Evolutionary conservation across 2,329 filamentous ascomycete species (phyloP), one percentile per base, ranked within the genome.

Genomic region (Curvularia sp.): DNA sequence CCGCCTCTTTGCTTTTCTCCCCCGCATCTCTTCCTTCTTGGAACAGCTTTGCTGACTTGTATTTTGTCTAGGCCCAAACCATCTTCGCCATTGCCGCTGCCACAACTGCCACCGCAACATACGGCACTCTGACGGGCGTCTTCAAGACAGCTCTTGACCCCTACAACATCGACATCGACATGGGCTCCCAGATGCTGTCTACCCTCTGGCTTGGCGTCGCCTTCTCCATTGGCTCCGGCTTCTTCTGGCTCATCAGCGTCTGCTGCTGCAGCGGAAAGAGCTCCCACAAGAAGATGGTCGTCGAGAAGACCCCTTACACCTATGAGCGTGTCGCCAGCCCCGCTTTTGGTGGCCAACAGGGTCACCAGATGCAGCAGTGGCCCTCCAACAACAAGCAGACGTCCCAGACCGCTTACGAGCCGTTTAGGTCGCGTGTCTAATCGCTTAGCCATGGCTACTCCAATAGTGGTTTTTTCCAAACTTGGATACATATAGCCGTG

Each of bases 221-320:
- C 28, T 93, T 96, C 74, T 89, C 89, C 61, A 75, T 95, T 33
- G 91, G 78, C 42, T 89, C 90, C 7, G 87, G 86, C 64, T 79
- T 97, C 74, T 97, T 98, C 89, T 98, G 95, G 94, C 81, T 93
- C 73, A 87, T 96, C 77, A 92, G 88, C 77, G 86, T 90, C 71
- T 98, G 94, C 89, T 98, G 93, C 87, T 97, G 93, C 84, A 88
- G 85, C 68, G 91, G 92, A 47, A 82, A 84, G 68, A 83, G 79
- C 54, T 79, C 81, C 28, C 65, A 72, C 54, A 77, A 77, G 61
- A 79, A 79, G 47, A 63, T 85, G 55, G 78, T 77, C 39, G 84
- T 83, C 31, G 85, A 87, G 73, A 87, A 87, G 82, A 83, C 85
- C 0, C 85, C 85, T 0, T 86, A 86, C 72, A 85, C 83, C 4